Evolutionary conservation across 352 stramenopile species (phyloP), one percentile per base, ranked within the genome.

Genomic region (Pythium aquatile): DNA sequence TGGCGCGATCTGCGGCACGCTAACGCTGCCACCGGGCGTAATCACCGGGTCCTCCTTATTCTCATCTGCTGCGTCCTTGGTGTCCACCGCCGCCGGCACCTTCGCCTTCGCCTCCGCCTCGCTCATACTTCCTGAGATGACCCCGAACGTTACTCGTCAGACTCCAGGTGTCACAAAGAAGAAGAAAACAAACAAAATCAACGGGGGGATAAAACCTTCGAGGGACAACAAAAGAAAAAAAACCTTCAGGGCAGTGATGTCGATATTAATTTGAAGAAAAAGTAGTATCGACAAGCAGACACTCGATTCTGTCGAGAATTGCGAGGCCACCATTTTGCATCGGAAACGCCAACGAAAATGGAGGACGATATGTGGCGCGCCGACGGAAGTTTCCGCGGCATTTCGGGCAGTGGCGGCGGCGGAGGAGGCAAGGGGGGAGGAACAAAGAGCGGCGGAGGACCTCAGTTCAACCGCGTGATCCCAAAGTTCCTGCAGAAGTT

Each of bases 401-500:
- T 88, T n/a, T 65, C 51, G 17, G 63, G 40, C 16, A 47, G 73
- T n/a, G 66, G 39, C 14, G 69, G 63, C 17, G 72, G 66, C 6
- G 64, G 61, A 28, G 56, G 55, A 44, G 70, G 74, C 10, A 53
- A 56, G 28, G 53, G 53, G 37, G 62, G 68, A 1, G 58, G 61
- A 1, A 55, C 69, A 10, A 66, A 65, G 37, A 72, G 73, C 39
- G 79, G 75, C 9, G 76, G 82, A 35, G 79, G 79, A 0, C 86
- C 82, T 10, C 73, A 92, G 63, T 94, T 92, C 72, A 94, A 78
- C 33, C 83, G 84, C 5, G 83, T 93, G 61, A 88, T 94, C 56
- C 86, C 86, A 39, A 93, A 91, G 63, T 94, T 94, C 60, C 66
- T 94, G 51, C 86, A 86, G 46, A 85, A 91, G 47, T 94, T 80